Base-by-base conservation (phyloP, 257 asterid genomes). In the Primulina huaijiensis region DNA sequence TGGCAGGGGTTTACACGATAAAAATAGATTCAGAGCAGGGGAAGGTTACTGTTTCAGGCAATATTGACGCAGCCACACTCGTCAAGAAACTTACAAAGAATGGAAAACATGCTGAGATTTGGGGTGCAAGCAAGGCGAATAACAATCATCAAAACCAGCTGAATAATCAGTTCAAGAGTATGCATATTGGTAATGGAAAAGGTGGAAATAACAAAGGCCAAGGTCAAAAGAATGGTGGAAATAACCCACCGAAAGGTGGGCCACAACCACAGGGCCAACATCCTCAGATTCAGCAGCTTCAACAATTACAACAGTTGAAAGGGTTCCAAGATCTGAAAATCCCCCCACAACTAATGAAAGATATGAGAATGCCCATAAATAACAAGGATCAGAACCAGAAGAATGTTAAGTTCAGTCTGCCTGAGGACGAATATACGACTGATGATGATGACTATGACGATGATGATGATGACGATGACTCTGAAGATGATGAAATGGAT, bases 41-140 rank as follows among this genome's bases (percentile, higher is more conserved):
- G 37, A 94, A 94, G 74, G 99, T 94, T 16, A 90, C 96, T 6
- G 92, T 94, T 19, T 88, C 96, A 0, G 99, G 99, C 76, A 94
- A 85, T 81, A 79, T 89, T 23, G 96, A 89, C 81, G 77, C 97
- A 0, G 88, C 70, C 5, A 83, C 99, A 0, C 84, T 92, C 82
- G 86, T 90, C 74, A 90, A 88, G 87, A 90, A 92, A 86, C 91
- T 90, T 30, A 75, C 70, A 60, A 90, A 92, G 78, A 88, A 76
- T 25, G 97, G 97, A 2, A 92, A 92, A 71, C 88, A 80, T 76
- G 97, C 98, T 14, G 92, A 88, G 63, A 46, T 92, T 16, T 90
- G 98, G 97, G 94, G 95, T 19, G 90, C 94, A 5, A 88, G 92
- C 5, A 92, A 90, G 70, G 81, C 87, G 59, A 46, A 46, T 16